Base-by-base conservation (phyloP, 768 basidiomycete species). In the Ephemerocybe angulata region DNA sequence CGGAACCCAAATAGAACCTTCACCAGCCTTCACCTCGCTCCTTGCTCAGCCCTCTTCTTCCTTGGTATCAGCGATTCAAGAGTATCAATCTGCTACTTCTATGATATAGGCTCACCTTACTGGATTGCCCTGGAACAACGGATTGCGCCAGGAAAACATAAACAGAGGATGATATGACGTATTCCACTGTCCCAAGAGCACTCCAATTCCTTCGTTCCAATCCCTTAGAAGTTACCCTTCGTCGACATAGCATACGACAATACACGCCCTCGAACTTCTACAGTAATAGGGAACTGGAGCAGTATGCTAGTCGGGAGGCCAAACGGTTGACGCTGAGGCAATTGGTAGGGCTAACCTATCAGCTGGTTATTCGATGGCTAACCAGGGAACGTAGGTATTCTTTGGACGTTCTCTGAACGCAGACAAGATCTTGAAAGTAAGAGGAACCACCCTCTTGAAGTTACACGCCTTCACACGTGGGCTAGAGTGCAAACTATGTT, bases 401-500 rank as follows among this genome's bases (percentile, higher is more conserved):
- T 93, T 85, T 63, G 91, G 91, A n/a, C 84, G 89, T 30, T 82
- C 82, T 42, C 90, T 93, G 82, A 85, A 84, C 60, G 77, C 84
- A 58, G 87, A 90, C 53, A 79, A 90, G 22, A 72, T 93, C 31
- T 81, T 93, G 65, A 90, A 87, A 76, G 90, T 82, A 61, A 33
- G 74, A 11, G 5, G 30, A 28, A 5, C 29, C 27, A 22, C 40
- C 33, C 25, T 15, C 27, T 35, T 15, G 3, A 10, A 3, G 8
- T 15, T 25, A 19, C 33, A 15, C 29, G 21, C 24, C 2, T 13
- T 30, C n/a, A 10, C 15, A 43, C 27, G 17, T 13, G 21, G 21
- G 13, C 22, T 47, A 93, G 91, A 91, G 88, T 59, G 92, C 90
- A 51, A 93, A 93, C 67, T 92, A 93, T 70, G 90, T 96, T 40